Evolutionary conservation across 2,329 filamentous ascomycete species (phyloP), one percentile per base, ranked within the genome.

Genomic region (Colletotrichum sidae): DNA sequence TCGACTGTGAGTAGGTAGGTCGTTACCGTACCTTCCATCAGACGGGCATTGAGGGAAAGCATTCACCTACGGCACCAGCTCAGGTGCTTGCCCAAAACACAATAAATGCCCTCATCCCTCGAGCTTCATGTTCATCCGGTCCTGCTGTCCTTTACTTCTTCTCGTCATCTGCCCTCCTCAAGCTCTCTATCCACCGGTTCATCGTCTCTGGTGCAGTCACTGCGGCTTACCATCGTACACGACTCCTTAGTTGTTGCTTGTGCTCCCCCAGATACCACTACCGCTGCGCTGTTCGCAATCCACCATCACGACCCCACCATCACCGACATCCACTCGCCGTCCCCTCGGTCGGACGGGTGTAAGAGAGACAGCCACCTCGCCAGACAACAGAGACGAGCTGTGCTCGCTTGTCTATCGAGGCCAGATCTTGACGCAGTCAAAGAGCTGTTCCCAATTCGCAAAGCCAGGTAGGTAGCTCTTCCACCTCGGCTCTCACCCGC

Each of bases 91-190:
- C 25, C 9, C 15, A n/a, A 46, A 11, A 52, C 58, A 63, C 39
- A 56, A 68, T 57, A 68, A 66, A 67, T 56, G 47, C 66, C 57
- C 57, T 59, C 63, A 10, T 59, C 54, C 66, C 66, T 54, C 56
- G 39, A 65, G 55, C 51, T 60, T 55, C 42, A 35, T 44, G 38
- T 67, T 65, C 56, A 37, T 65, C 54, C 51, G 12, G 49, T 52
- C 49, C 42, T 17, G 25, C 34, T 12, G 11, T 57, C 50, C 25
- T 46, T 50, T 52, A 55, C 41, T 49, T 53, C 53, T 54, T 45
- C 35, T 37, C 51, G 46, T 54, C 49, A 52, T 67, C 63, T 52
- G 42, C 33, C 34, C 37, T 42, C 52, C 37, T 15, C 51, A 33
- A 13, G 46, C 9, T 9, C 1, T 17, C 34, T 47, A 15, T 12